A percentile compares a stretch with the other conserved stretches of the same genome.
These are phyloP conservation scores for Phytopythium boreale DNA, from an alignment of 352 stramenopile genomes.

Conservation along the genomic window DNA sequence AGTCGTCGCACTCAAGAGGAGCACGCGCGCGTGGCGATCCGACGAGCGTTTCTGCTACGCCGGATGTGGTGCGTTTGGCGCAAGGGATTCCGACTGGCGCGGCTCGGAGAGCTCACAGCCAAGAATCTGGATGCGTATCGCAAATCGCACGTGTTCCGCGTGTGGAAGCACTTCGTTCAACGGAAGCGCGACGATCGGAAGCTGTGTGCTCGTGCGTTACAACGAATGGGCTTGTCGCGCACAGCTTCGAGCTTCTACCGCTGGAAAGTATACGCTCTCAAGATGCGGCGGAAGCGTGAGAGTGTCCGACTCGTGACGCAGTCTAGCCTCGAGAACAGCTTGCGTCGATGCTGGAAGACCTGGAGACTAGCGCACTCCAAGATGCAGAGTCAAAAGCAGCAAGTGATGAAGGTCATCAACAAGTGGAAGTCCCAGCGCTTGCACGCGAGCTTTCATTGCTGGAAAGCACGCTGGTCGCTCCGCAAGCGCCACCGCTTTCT, in stretches of 20 bases:
- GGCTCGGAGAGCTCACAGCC: constrained; percentile 10
- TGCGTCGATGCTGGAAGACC: constrained; percentile 13
- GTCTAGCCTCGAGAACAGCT: not conserved
- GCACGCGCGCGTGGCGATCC: constrained; percentile 1
- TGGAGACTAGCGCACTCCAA: constrained; percentile 18
- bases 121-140: constrained; percentile 10
- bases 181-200: constrained; percentile 6
- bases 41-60: constrained; percentile 5
- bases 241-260: constrained; percentile 11
- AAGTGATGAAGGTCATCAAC: constrained; percentile 14
- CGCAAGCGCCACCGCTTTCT: constrained; percentile 25
- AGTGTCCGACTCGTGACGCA: not conserved
- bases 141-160: constrained; percentile 9
- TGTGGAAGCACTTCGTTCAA: constrained; percentile 20
- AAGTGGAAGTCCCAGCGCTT: constrained; percentile 25
- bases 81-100: constrained; percentile 10
- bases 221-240: constrained; percentile 12
- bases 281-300: constrained; percentile 3
- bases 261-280: constrained; percentile 14
- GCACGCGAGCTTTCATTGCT: constrained; percentile 22
- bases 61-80: constrained; percentile 18
- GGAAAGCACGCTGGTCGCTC: constrained; percentile 31
- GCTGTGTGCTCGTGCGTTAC: not conserved
- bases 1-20: constrained; percentile 10
- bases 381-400: constrained; percentile 11